A percentile compares a stretch with the other conserved stretches of the same genome.
Evolutionary conservation across 768 basidiomycete species (phyloP).

Genomic region (Pisolithus sp.): DNA sequence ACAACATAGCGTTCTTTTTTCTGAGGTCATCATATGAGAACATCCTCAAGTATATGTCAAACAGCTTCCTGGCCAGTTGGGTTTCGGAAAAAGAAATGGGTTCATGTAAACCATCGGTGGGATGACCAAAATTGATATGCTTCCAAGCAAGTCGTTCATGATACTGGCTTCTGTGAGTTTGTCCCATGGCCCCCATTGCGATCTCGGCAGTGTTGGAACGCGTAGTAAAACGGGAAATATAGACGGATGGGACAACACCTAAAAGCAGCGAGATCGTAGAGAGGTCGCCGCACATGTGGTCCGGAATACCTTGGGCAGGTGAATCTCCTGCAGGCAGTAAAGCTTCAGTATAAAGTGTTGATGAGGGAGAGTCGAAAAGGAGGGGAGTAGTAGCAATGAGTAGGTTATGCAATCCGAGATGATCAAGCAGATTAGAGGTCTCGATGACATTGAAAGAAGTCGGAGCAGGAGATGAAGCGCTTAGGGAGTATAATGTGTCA

Average conservation of each 20-base stretch:
- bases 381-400: conserved; percentile 18
- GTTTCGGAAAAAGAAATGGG: conserved; percentile 11
- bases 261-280: conserved; percentile 21
- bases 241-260: conserved; percentile 19
- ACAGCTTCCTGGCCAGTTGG: conserved; percentile 21
- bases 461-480: conserved; percentile 15
- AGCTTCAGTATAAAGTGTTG: conserved; percentile 26
- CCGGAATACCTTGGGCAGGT: conserved; percentile 11
- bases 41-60: conserved; percentile 23
- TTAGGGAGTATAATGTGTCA: conserved; percentile 13
- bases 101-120: not conserved
- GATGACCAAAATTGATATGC: conserved; percentile 1
- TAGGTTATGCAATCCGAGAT: conserved; percentile 25
- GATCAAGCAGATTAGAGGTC: conserved; percentile 28
- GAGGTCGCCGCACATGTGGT: conserved; percentile 24
- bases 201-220: conserved; percentile 23
- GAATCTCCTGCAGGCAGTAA: conserved; percentile 11
- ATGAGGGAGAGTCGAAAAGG: conserved; percentile 16
- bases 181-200: conserved; percentile 1
- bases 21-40: conserved; percentile 23
- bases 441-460: conserved; percentile 28
- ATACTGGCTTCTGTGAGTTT: conserved; percentile 4
- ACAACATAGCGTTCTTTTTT: conserved; percentile 3
- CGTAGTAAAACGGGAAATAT: conserved; percentile 23
- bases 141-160: conserved; percentile 25